phyloP scores from a whole-genome alignment of 805 yeast genomes.

The Ogataea dorogensis region DNA sequence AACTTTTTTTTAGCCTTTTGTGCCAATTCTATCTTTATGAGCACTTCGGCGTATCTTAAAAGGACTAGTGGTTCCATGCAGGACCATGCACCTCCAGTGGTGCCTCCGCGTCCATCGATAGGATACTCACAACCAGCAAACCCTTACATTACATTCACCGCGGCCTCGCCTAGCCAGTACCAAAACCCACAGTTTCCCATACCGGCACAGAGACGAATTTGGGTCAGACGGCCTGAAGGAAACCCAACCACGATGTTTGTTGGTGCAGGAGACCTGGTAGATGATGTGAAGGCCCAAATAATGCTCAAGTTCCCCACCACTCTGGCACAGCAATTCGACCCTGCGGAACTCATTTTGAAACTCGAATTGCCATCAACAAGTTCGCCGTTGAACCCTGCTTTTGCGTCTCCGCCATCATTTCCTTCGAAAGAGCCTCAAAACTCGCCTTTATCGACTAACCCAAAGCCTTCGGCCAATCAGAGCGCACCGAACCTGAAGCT shows the following conservation, averaged over 20 bases:
- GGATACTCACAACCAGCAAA: slow-evolving; percentile 7
- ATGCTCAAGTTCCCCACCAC: slow-evolving; percentile 66
- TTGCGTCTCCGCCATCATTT: slow-evolving; percentile 3
- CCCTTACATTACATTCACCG: slow-evolving; percentile 20
- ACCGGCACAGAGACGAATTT: slow-evolving; percentile 42
- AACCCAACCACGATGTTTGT: slow-evolving; percentile 71
- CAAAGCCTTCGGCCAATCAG: slow-evolving; percentile 5
- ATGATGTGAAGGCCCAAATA: slow-evolving; percentile 72
- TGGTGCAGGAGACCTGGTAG: slow-evolving; percentile 63
- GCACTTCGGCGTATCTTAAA: slow-evolving; percentile 8
- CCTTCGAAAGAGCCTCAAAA: slow-evolving; percentile 4
- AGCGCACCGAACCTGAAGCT: slow-evolving; percentile 6
- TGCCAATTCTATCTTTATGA: slow-evolving; percentile 2
- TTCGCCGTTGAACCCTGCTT: slow-evolving; percentile 11
- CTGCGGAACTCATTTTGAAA: slow-evolving; percentile 58
- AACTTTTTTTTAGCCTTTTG: slow-evolving; percentile 5
- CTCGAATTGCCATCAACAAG: slow-evolving; percentile 20
- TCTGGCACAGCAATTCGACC: slow-evolving; percentile 58
- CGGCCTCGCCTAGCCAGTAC: slow-evolving; percentile 16
- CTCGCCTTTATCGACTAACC: no score
- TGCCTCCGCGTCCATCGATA: neutral
- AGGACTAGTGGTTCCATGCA: slow-evolving; percentile 1
- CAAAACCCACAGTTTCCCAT: slow-evolving; percentile 15
- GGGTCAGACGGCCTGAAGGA: slow-evolving; percentile 52
- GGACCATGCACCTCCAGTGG: slow-evolving; percentile 4